Evolutionary conservation across 495 filamentous ascomycete species (phyloP).

Genomic region (Haplographium delicatum): DNA sequence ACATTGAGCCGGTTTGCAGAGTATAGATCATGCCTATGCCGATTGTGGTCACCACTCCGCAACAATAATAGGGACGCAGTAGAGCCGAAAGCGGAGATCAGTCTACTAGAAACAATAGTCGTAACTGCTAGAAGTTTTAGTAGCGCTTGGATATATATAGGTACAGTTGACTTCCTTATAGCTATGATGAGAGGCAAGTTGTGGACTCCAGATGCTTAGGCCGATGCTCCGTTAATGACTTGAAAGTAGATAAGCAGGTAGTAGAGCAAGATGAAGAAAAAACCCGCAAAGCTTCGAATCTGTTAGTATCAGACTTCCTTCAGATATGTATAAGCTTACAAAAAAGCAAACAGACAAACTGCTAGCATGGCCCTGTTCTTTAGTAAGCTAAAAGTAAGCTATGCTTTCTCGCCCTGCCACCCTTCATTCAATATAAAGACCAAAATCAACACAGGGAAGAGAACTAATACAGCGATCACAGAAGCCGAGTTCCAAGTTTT

Average conservation of each 20-base stretch:
- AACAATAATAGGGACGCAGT: neutral
- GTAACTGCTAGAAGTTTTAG: constrained; percentile 27
- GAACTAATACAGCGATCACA: constrained; percentile 41
- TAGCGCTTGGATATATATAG: too few relatives aligned
- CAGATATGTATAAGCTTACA: constrained; percentile 13
- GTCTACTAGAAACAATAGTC: constrained; percentile 42
- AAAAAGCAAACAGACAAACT: neutral
- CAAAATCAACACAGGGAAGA: constrained; percentile 38
- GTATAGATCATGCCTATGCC: constrained; percentile 30
- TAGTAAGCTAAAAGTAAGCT: neutral
- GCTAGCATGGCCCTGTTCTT: neutral
- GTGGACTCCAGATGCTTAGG: constrained; percentile 42
- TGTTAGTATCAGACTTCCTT: neutral
- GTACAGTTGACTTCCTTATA: constrained; percentile 22
- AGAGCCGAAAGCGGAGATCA: constrained; percentile 52
- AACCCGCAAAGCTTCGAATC: neutral
- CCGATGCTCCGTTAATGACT: constrained; percentile 42
- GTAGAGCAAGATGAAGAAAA: constrained; percentile 28
- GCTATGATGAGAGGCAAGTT: constrained; percentile 44
- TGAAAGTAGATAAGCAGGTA: constrained; percentile 66
- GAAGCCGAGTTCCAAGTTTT: constrained; percentile 43
- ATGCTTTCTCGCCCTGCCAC: constrained; percentile 35
- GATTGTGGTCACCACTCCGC: constrained; percentile 19
- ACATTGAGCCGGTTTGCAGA: constrained; percentile 5
- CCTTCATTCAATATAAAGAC: constrained; percentile 38